phyloP scores from a whole-genome alignment of 2,329 filamentous ascomycete genomes.

The Lizonia empirigonia region DNA sequence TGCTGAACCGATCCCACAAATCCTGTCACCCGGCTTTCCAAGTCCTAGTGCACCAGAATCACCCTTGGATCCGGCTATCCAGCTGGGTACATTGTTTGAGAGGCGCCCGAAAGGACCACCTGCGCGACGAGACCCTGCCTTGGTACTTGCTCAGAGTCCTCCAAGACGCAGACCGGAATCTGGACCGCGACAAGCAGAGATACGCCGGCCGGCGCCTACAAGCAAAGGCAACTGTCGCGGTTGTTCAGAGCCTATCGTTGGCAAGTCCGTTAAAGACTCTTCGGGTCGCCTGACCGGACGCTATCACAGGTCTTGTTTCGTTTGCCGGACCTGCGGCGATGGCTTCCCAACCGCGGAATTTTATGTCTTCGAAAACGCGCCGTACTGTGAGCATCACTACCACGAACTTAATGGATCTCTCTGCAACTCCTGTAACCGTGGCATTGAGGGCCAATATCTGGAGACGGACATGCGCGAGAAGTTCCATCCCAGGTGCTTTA shows the following conservation, averaged over 20 bases:
- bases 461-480: conserved; percentile 80
- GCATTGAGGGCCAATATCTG: conserved; percentile 93
- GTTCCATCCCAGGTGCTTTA: conserved; percentile 86
- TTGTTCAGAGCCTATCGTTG: conserved; percentile 77
- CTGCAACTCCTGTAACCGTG: conserved; percentile 77
- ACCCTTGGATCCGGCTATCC: conserved; percentile 50
- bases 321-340: conserved; percentile 80
- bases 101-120: conserved; percentile 21
- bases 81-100: conserved; percentile 36
- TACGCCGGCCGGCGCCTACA: conserved; percentile 42
- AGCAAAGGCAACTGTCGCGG: conserved; percentile 81
- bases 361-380: conserved; percentile 85
- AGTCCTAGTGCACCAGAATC: conserved; percentile 41
- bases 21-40: conserved; percentile 27
- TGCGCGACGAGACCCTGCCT: conserved; percentile 21
- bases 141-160: conserved; percentile 22
- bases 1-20: conserved; percentile 28
- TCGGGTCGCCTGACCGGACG: conserved; percentile 90
- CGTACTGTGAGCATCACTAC: conserved; percentile 92
- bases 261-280: conserved; percentile 91
- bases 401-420: conserved; percentile 88
- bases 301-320: conserved; percentile 95
- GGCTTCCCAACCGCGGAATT: conserved; percentile 89
- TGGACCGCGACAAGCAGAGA: conserved; percentile 24
- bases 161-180: conserved; percentile 19